Evolutionary conservation across 2,329 filamentous ascomycete genomes (phyloP).

Genomic region (Sclerotinia sclerotiorum): DNA sequence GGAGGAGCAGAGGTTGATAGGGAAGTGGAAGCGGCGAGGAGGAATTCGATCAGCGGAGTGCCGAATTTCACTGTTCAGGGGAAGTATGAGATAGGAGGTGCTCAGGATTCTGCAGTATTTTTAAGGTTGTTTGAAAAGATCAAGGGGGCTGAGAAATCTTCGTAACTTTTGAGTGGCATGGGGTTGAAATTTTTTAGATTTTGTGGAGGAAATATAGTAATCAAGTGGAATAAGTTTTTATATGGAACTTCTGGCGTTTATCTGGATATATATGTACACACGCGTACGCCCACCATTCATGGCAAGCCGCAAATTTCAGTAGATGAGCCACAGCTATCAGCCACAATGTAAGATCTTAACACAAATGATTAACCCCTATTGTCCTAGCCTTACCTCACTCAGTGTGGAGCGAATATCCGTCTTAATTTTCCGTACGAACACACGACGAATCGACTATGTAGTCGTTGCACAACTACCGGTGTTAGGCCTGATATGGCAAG

Average conservation of each 20-base stretch:
- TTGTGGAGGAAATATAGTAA: no score
- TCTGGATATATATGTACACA: no score
- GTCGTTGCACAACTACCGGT: neutral
- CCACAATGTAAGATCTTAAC: neutral
- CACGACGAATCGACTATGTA: neutral
- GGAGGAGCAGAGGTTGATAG: conserved; percentile 49
- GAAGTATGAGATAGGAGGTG: conserved; percentile 65
- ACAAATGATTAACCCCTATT: neutral
- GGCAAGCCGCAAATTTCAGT: neutral
- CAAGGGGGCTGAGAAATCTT: conserved; percentile 37
- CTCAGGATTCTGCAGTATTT: conserved; percentile 68
- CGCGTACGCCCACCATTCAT: no score
- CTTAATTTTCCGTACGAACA: no score
- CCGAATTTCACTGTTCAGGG: conserved; percentile 74
- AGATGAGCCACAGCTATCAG: neutral
- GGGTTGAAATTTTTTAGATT: neutral
- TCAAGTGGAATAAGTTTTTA: neutral
- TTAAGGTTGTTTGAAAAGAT: conserved; percentile 63
- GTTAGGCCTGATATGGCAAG: no score
- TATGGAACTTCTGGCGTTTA: neutral
- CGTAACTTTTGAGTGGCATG: conserved; percentile 28
- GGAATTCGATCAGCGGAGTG: conserved; percentile 62
- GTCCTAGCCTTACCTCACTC: neutral
- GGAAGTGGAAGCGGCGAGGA: conserved; percentile 42
- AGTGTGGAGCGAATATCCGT: neutral